phyloP scores from a whole-genome alignment of 2,329 filamentous ascomycete species.

The Tolypocladium amazonense region DNA sequence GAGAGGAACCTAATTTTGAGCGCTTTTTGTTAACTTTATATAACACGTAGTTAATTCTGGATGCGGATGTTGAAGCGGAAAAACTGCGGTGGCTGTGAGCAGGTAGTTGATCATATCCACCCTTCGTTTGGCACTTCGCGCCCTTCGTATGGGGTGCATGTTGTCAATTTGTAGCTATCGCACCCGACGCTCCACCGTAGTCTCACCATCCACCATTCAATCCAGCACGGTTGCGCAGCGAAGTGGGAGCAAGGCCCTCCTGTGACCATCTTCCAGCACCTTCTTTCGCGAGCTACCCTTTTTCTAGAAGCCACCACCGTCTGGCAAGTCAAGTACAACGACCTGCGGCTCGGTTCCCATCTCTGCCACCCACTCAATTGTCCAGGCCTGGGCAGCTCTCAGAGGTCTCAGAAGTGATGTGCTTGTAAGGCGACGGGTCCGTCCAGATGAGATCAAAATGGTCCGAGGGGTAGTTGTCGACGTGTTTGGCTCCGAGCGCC shows the following conservation, averaged over 20 bases:
- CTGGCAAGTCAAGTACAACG: not conserved
- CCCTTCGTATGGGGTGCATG: not conserved
- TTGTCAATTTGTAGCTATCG: not conserved
- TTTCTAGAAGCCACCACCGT: not conserved
- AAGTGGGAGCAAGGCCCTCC: not conserved
- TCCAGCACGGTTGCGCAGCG: not conserved
- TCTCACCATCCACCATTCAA: not conserved
- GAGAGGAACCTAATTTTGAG: too few relatives aligned
- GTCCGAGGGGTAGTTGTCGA: constrained; percentile 38
- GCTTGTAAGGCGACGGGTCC: constrained; percentile 35
- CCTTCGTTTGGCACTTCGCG: not conserved
- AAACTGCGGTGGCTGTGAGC: not conserved
- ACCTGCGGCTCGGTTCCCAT: not conserved
- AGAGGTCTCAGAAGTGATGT: constrained; percentile 32
- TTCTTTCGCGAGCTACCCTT: not conserved
- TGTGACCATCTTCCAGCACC: not conserved
- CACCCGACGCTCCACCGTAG: not conserved
- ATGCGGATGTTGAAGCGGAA: not conserved
- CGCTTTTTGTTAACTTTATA: too few relatives aligned
- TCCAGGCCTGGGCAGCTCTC: constrained; percentile 47
- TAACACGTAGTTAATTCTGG: not conserved
- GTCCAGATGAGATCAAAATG: constrained; percentile 48
- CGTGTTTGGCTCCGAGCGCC: constrained; percentile 37
- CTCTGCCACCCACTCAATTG: constrained; percentile 1
- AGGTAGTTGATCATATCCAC: not conserved